Percentiles rank a stretch among this genome's conserved stretches.
phyloP scores from a whole-genome alignment of 1,284 basidiomycete genomes.

The Cryptococcus hybrid region DNA sequence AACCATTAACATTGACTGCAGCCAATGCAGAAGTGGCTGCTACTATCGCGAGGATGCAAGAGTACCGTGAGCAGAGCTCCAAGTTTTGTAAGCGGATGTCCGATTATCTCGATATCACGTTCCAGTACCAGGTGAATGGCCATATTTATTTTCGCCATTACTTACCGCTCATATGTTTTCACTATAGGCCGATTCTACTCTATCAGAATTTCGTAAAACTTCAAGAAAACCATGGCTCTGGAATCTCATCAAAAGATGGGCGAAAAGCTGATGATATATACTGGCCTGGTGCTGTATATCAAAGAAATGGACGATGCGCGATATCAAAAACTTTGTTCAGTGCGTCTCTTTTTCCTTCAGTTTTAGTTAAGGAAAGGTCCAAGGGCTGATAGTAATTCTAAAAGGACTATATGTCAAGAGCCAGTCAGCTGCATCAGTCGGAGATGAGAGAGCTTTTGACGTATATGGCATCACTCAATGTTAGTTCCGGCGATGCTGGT shows the following conservation, averaged over 20 bases:
- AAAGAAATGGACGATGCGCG: conserved; percentile 89
- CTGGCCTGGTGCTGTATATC: conserved; percentile 85
- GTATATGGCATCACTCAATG: conserved; percentile 64
- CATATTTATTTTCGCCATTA: not conserved
- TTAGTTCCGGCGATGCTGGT: conserved; percentile 60
- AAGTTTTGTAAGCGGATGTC: conserved; percentile 90
- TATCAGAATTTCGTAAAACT: conserved; percentile 39
- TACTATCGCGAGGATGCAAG: conserved; percentile 83
- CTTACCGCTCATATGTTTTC: conserved; percentile 13
- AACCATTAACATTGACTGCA: conserved; percentile 4
- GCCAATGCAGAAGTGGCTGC: conserved; percentile 78
- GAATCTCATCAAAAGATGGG: conserved; percentile 71
- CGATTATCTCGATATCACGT: conserved; percentile 86
- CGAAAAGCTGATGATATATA: conserved; percentile 78
- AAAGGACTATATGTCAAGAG: conserved; percentile 85
- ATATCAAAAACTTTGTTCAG: conserved; percentile 83
- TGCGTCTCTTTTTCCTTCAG: conserved; percentile 51
- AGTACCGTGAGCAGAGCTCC: conserved; percentile 80
- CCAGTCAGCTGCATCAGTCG: conserved; percentile 71
- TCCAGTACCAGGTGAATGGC: conserved; percentile 70
- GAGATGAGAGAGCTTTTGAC: conserved; percentile 76
- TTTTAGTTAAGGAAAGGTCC: not conserved
- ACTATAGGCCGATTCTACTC: conserved; percentile 42
- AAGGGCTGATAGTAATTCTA: not conserved
- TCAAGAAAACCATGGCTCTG: conserved; percentile 45